Conservation (phyloP, 164 flowering plant species). For the Warburgia ugandensis region DNA sequence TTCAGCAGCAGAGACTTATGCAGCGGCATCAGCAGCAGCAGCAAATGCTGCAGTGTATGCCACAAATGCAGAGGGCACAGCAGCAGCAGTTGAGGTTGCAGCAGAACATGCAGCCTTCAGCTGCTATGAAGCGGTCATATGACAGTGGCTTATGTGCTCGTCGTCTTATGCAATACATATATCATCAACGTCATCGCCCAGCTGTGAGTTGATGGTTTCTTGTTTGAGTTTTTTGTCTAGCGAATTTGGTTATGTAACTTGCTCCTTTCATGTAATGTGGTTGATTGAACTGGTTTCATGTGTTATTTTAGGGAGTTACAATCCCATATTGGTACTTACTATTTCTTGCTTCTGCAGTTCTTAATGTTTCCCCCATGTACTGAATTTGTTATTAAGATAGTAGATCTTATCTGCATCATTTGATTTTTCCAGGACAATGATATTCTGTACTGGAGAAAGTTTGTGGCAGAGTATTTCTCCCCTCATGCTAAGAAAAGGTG, state of each 20-base stretch:
- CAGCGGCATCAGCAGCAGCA: conserved; percentile 54
- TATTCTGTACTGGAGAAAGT: conserved; percentile 90
- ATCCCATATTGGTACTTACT: too few relatives aligned
- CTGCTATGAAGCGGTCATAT: conserved; percentile 51
- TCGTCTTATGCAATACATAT: conserved; percentile 86
- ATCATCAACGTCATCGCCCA: conserved; percentile 86
- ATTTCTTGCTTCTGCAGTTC: neutral
- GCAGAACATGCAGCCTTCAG: conserved; percentile 56
- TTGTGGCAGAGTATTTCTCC: conserved; percentile 84
- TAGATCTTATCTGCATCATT: too few relatives aligned
- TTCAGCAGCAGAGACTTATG: conserved; percentile 75
- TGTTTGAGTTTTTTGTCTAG: neutral
- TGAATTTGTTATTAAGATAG: too few relatives aligned
- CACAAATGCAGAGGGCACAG: too few relatives aligned
- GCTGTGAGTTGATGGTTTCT: conserved; percentile 40
- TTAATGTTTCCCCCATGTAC: too few relatives aligned
- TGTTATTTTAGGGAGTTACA: too few relatives aligned
- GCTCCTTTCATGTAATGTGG: neutral
- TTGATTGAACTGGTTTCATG: neutral
- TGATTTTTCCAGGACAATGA: conserved; percentile 58
- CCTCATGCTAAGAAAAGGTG: conserved; percentile 97
- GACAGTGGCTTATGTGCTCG: conserved; percentile 90
- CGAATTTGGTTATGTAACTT: too few relatives aligned
- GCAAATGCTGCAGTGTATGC: too few relatives aligned
- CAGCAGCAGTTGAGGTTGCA: conserved; percentile 55